Conservation (phyloP, 2,329 filamentous ascomycete genomes). For the Phyllosticta citrichinensis region DNA sequence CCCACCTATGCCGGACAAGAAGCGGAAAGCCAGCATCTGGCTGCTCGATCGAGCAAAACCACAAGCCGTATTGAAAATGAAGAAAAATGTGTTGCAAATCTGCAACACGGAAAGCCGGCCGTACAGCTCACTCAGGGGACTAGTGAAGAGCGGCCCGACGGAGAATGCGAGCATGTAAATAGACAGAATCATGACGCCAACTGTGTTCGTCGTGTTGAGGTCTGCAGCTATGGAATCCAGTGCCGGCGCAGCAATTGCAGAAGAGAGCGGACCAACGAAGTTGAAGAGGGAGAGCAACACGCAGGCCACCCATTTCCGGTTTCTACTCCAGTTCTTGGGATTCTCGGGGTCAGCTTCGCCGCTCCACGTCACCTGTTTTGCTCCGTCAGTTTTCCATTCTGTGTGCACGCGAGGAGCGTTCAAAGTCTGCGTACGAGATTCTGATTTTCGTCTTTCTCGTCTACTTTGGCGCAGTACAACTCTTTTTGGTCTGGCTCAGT, state of each 20-base stretch:
- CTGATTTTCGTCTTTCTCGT: neutral
- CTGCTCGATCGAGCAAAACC: slow-evolving; percentile 43
- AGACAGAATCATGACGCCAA: slow-evolving; percentile 18
- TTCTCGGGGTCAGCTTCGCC: slow-evolving; percentile 7
- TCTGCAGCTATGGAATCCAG: slow-evolving; percentile 11
- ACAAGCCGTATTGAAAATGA: slow-evolving; percentile 51
- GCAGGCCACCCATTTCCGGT: slow-evolving; percentile 6
- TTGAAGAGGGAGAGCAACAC: slow-evolving; percentile 8
- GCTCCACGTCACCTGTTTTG: slow-evolving; percentile 17
- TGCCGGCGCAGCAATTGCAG: slow-evolving; percentile 12
- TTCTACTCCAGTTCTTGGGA: slow-evolving; percentile 8
- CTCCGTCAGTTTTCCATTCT: neutral
- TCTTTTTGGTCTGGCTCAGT: neutral
- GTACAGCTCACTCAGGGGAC: slow-evolving; percentile 40
- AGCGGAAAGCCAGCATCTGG: slow-evolving; percentile 49
- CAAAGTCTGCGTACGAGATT: neutral
- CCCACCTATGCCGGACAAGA: slow-evolving; percentile 49
- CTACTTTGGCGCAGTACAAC: neutral
- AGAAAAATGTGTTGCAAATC: slow-evolving; percentile 43
- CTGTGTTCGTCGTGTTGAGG: slow-evolving; percentile 18
- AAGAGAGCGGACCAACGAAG: slow-evolving; percentile 10
- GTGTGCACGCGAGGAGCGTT: neutral
- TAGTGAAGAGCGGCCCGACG: slow-evolving; percentile 7
- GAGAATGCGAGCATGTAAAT: slow-evolving; percentile 12
- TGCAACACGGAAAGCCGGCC: slow-evolving; percentile 43